Evolutionary conservation across 73 alveolate genomes (phyloP).

Genomic region (Stentor coeruleus): DNA sequence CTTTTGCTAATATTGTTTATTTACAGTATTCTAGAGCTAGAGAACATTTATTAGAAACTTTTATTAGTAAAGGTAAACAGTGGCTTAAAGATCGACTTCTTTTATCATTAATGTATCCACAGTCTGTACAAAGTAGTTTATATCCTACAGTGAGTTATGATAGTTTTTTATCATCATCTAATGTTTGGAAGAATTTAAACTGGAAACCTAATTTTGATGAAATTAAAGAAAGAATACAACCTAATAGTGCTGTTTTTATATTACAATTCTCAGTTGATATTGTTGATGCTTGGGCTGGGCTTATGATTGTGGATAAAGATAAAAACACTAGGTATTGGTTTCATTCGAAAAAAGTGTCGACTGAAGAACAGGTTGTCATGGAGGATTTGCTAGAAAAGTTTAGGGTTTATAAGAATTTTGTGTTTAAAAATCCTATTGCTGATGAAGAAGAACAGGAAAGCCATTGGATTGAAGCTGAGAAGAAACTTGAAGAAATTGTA

Average conservation of each 20-base stretch:
- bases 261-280: not conserved
- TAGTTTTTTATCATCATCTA: slow-evolving; percentile 32
- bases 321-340: slow-evolving; percentile 65
- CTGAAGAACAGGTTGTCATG: slow-evolving; percentile 50
- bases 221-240: slow-evolving; percentile 9
- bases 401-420: slow-evolving; percentile 54
- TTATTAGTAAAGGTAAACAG: not conserved
- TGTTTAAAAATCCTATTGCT: slow-evolving; percentile 82
- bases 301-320: slow-evolving; percentile 62
- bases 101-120: not conserved
- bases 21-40: not conserved
- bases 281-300: slow-evolving; percentile 40
- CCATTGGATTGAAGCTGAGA: slow-evolving; percentile 67
- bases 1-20: not conserved
- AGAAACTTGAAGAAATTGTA: slow-evolving; percentile 55
- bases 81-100: not conserved
- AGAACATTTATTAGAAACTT: not conserved
- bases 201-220: slow-evolving; percentile 35
- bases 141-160: not conserved
- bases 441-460: slow-evolving; percentile 76
- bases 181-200: slow-evolving; percentile 39
- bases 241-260: not conserved
- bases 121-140: not conserved
- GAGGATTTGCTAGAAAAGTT: slow-evolving; percentile 63
- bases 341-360: slow-evolving; percentile 58